Conservation (phyloP, 2,329 filamentous ascomycete genomes). For the Penicillium sp. region DNA sequence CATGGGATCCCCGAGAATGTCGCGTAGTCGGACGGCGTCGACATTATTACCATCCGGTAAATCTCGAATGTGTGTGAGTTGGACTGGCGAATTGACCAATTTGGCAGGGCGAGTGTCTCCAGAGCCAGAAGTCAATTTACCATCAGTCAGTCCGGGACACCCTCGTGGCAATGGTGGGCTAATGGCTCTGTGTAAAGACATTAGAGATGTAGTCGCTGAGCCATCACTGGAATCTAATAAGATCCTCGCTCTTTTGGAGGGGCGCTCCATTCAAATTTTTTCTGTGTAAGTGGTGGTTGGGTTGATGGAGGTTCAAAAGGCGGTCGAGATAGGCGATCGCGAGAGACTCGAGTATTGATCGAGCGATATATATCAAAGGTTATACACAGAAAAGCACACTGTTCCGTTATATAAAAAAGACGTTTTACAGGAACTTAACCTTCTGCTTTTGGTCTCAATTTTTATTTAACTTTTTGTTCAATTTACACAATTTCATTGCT, state of each 20-base stretch:
- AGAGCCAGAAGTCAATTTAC: background rate
- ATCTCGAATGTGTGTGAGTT: conserved; percentile 68
- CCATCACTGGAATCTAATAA: background rate
- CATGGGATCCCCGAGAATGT: conserved; percentile 71
- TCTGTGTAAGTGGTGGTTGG: background rate
- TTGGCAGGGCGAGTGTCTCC: no score
- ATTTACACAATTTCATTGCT: background rate
- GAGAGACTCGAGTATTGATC: background rate
- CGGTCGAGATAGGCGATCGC: conserved; percentile 2
- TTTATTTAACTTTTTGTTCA: background rate
- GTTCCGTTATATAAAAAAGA: background rate
- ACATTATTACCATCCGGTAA: conserved; percentile 61
- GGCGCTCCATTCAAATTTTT: conserved; percentile 3
- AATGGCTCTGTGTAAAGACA: conserved; percentile 3
- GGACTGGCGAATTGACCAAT: conserved; percentile 60
- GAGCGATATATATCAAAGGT: background rate
- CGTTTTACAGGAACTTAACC: background rate
- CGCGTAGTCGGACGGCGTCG: conserved; percentile 64
- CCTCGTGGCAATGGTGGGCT: conserved; percentile 1
- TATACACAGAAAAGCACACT: background rate
- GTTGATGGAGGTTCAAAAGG: background rate
- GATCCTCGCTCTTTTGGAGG: background rate
- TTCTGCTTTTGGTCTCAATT: background rate
- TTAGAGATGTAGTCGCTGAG: background rate
- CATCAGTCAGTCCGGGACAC: background rate